These are phyloP conservation scores for Lipomyces sp. DNA, from an alignment of 805 yeast genomes.

Conservation along the genomic window DNA sequence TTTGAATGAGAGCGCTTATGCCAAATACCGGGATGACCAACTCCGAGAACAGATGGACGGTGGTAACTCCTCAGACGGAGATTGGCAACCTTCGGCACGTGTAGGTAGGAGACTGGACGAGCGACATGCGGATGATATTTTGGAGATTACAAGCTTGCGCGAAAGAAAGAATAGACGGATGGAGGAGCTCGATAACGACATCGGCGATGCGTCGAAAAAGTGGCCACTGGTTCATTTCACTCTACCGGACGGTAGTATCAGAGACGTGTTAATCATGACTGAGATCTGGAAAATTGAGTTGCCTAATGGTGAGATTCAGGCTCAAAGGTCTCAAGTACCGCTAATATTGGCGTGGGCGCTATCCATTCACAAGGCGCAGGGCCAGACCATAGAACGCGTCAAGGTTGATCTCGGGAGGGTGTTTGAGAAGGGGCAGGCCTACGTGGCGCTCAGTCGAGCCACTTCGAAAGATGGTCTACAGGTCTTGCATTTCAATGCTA, in stretches of 20 bases:
- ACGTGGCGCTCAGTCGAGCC: slow-evolving; percentile 93
- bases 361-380: slow-evolving; percentile 95
- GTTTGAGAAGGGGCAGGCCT: slow-evolving; percentile 93
- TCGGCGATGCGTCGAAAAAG: slow-evolving; percentile 6
- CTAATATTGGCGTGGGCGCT: slow-evolving; percentile 94
- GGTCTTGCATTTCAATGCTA: slow-evolving; percentile 69
- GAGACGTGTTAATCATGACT: slow-evolving; percentile 79
- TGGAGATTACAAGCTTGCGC: slow-evolving; percentile 18
- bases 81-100: slow-evolving; percentile 10
- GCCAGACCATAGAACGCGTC: slow-evolving; percentile 79
- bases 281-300: slow-evolving; percentile 84
- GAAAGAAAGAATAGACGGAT: slow-evolving; percentile 1
- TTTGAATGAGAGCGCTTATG: slow-evolving; percentile 45
- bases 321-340: slow-evolving; percentile 80
- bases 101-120: slow-evolving; percentile 35
- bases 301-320: slow-evolving; percentile 68
- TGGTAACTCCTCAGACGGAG: slow-evolving; percentile 16
- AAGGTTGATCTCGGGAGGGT: slow-evolving; percentile 74
- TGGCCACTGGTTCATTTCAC: slow-evolving; percentile 81
- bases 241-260: slow-evolving; percentile 68
- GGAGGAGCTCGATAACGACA: slow-evolving; percentile 1
- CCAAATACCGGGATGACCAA: slow-evolving; percentile 5
- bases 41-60: not conserved
- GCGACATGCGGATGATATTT: slow-evolving; percentile 37
- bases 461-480: slow-evolving; percentile 81